Conservation (phyloP, 2,329 filamentous ascomycete species). For the Leptosphaerulina australis region DNA sequence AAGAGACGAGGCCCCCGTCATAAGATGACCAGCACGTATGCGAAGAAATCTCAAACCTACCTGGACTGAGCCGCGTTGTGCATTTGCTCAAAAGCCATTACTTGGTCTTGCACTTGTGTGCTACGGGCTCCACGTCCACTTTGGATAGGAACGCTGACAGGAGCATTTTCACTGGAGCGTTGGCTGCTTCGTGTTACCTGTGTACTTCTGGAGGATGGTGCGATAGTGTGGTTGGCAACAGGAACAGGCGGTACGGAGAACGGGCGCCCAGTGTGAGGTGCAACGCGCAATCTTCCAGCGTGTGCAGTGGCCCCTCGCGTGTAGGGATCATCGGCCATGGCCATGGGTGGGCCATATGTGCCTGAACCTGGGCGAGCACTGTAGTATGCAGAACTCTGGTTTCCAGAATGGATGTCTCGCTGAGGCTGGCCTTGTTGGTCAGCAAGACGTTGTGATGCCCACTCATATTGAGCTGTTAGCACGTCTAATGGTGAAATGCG, state of each 20-base stretch:
- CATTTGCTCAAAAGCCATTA: constrained; percentile 25
- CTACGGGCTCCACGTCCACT: neutral
- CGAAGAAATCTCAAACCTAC: constrained; percentile 3
- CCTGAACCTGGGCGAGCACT: neutral
- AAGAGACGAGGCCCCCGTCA: no score
- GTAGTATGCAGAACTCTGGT: neutral
- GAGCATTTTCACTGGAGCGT: constrained; percentile 34
- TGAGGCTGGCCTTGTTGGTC: neutral
- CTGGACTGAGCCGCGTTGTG: constrained; percentile 17
- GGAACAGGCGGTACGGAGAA: neutral
- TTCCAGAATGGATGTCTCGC: neutral
- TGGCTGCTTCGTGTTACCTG: constrained; percentile 18
- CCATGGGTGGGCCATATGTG: neutral
- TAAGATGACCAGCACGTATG: neutral
- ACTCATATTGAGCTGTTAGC: constrained; percentile 2
- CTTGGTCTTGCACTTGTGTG: constrained; percentile 25
- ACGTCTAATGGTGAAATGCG: constrained; percentile 6
- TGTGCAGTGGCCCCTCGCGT: constrained; percentile 9
- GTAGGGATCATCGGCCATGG: constrained; percentile 17
- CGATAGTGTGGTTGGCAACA: neutral
- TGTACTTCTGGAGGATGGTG: constrained; percentile 8
- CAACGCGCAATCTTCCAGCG: neutral
- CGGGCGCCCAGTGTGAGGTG: neutral
- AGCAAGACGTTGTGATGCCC: constrained; percentile 6
- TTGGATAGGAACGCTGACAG: constrained; percentile 7